Evolutionary conservation across 1,139 yeast genomes (phyloP).

Genomic region (Geotrichum australiense): DNA sequence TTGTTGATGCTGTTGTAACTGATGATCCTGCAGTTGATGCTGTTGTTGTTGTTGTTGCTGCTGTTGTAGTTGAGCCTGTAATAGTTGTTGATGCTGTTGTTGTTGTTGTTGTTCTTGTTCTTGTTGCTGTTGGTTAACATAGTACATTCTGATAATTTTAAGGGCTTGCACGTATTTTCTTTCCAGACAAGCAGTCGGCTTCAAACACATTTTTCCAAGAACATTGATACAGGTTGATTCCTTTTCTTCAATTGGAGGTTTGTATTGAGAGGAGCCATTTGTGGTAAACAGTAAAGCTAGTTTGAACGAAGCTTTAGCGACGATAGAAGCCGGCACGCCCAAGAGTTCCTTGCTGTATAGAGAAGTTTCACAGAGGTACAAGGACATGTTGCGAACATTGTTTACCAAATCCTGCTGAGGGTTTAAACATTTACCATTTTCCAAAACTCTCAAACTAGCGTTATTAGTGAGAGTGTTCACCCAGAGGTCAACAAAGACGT

Average conservation of each 20-base stretch:
- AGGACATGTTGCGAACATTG: conserved; percentile 46
- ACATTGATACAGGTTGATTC: conserved; percentile 24
- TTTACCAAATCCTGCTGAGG: conserved; percentile 31
- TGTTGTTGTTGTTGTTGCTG: conserved; percentile 5
- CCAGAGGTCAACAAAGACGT: conserved; percentile 31
- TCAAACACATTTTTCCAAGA: conserved; percentile 23
- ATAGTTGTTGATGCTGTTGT: conserved; percentile 6
- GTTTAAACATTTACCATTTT: conserved; percentile 19
- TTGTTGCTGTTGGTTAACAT: conserved; percentile 12
- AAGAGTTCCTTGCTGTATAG: conserved; percentile 65
- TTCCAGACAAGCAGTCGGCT: conserved; percentile 27
- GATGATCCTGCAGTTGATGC: conserved; percentile 3
- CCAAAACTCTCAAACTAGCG: too few species aligned
- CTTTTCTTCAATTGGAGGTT: conserved; percentile 18
- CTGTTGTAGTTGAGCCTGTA: conserved; percentile 3
- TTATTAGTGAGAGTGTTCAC: conserved; percentile 25
- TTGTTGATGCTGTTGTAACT: conserved; percentile 1
- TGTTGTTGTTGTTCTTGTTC: conserved; percentile 8
- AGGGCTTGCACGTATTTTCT: conserved; percentile 27
- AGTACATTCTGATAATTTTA: conserved; percentile 11
- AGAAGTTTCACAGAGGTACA: conserved; percentile 71
- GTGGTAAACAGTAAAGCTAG: conserved; percentile 48
- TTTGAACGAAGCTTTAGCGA: conserved; percentile 64
- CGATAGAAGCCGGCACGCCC: conserved; percentile 51
- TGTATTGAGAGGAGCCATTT: conserved; percentile 9